Percentiles rank a stretch among this genome's conserved stretches.
phyloP scores from a whole-genome alignment of 1,284 basidiomycete species.

The Trichosporon sp. region DNA sequence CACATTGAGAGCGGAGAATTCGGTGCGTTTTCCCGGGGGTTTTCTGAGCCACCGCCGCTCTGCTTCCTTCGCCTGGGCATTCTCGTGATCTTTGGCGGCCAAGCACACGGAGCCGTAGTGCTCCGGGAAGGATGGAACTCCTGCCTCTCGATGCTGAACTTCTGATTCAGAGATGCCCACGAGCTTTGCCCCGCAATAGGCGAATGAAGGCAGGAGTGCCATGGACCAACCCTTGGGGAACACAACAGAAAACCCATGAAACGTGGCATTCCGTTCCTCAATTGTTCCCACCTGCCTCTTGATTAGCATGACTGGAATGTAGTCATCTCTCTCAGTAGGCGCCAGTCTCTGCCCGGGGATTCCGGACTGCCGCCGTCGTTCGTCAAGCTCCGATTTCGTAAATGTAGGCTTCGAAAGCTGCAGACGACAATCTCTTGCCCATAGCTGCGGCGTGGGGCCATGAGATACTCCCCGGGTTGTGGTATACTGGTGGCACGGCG shows the following conservation, averaged over 20 bases:
- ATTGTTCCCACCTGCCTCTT: slow-evolving; percentile 60
- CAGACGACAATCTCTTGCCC: slow-evolving; percentile 24
- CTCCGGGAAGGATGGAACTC: slow-evolving; percentile 72
- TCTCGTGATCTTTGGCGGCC: slow-evolving; percentile 63
- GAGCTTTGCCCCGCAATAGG: slow-evolving; percentile 75
- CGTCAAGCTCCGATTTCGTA: slow-evolving; percentile 80
- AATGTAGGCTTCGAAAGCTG: slow-evolving; percentile 66
- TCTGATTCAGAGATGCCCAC: slow-evolving; percentile 76
- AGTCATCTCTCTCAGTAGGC: slow-evolving; percentile 71
- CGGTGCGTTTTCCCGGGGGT: slow-evolving; percentile 79
- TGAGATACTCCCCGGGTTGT: too few species aligned
- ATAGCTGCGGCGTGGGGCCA: not conserved
- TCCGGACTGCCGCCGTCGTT: slow-evolving; percentile 70
- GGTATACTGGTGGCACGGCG: slow-evolving; percentile 29
- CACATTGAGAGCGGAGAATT: slow-evolving; percentile 68
- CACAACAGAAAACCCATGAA: slow-evolving; percentile 82
- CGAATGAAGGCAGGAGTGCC: slow-evolving; percentile 78
- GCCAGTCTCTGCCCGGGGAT: slow-evolving; percentile 73
- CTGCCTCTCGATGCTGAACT: slow-evolving; percentile 77
- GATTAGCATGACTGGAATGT: slow-evolving; percentile 76
- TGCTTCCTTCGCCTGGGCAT: slow-evolving; percentile 60
- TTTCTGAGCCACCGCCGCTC: slow-evolving; percentile 71
- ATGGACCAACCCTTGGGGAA: slow-evolving; percentile 84
- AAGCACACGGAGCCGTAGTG: slow-evolving; percentile 67
- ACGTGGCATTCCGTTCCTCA: slow-evolving; percentile 37